Conservation (phyloP, 2,329 filamentous ascomycete species). For the Colletotrichum incanum region DNA sequence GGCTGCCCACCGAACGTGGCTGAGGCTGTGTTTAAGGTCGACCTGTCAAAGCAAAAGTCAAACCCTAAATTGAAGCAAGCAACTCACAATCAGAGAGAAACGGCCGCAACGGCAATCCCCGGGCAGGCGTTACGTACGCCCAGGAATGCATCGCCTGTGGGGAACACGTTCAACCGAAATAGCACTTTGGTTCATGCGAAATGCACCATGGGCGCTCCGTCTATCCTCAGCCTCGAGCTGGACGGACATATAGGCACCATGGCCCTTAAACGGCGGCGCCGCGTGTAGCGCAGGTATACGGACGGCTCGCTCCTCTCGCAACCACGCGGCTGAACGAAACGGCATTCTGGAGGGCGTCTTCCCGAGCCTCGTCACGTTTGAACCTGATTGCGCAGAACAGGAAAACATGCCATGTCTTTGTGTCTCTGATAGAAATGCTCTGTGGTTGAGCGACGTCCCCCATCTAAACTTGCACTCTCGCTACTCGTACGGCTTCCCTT, state of each 20-base stretch:
- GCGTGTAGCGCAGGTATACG: not conserved
- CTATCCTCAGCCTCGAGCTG: not conserved
- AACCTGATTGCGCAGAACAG: not conserved
- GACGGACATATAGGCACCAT: not conserved
- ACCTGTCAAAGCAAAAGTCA: slow-evolving; percentile 19
- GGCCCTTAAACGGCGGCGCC: not conserved
- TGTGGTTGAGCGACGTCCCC: not conserved
- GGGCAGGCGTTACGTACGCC: slow-evolving; percentile 1
- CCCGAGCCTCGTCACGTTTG: not conserved
- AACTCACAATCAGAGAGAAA: slow-evolving; percentile 2
- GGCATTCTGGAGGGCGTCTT: not conserved
- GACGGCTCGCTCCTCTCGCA: no score
- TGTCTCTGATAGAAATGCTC: not conserved
- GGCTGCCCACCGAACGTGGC: not conserved
- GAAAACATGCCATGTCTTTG: not conserved
- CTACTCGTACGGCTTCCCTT: not conserved
- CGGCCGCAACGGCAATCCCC: not conserved
- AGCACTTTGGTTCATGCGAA: not conserved
- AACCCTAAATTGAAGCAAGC: slow-evolving; percentile 8
- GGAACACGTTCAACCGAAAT: slow-evolving; percentile 4
- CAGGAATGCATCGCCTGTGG: not conserved
- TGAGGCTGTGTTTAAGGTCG: slow-evolving; percentile 16
- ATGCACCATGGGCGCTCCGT: not conserved
- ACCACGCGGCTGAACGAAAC: not conserved
- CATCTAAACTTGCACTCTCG: not conserved